phyloP scores from a whole-genome alignment of 164 flowering plant species.

The Tetracentron sinense region DNA sequence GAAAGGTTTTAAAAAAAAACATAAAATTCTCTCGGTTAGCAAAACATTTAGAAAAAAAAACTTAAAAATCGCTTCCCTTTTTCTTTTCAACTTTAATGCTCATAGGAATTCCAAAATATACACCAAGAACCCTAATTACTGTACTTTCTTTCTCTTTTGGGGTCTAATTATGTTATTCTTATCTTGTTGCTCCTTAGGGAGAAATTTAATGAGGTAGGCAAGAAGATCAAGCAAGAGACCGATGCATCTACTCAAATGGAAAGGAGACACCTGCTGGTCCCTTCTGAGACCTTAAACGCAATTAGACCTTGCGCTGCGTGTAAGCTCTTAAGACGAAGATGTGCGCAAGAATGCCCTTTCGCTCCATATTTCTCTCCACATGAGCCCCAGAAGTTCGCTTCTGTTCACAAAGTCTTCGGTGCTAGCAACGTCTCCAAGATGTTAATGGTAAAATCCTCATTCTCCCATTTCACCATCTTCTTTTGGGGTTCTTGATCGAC shows the following conservation, averaged over 20 bases:
- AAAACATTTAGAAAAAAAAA: constrained; percentile 1
- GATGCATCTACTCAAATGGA: constrained; percentile 55
- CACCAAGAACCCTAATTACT: background rate
- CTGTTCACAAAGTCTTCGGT: constrained; percentile 94
- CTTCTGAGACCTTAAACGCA: constrained; percentile 65
- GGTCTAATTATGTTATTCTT: background rate
- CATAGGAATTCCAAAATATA: too few relatives aligned
- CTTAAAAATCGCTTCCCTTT: background rate
- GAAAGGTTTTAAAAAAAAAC: constrained; percentile 44
- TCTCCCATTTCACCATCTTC: background rate
- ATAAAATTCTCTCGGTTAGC: background rate
- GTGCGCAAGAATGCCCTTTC: constrained; percentile 93
- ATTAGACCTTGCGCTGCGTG: constrained; percentile 97
- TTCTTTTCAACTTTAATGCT: background rate
- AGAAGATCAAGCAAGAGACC: constrained; percentile 73
- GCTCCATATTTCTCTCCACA: constrained; percentile 95
- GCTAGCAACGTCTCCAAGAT: constrained; percentile 97
- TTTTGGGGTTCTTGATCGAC: background rate
- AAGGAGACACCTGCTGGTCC: constrained; percentile 65
- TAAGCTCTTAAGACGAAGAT: constrained; percentile 76
- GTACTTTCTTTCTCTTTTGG: background rate
- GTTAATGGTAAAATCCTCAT: constrained; percentile 58
- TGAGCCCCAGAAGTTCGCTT: constrained; percentile 90
- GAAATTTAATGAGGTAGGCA: constrained; percentile 68
- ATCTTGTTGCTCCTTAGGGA: constrained; percentile 40